Conservation (phyloP, 331 rosid genomes). For the Cydonia oblonga region DNA sequence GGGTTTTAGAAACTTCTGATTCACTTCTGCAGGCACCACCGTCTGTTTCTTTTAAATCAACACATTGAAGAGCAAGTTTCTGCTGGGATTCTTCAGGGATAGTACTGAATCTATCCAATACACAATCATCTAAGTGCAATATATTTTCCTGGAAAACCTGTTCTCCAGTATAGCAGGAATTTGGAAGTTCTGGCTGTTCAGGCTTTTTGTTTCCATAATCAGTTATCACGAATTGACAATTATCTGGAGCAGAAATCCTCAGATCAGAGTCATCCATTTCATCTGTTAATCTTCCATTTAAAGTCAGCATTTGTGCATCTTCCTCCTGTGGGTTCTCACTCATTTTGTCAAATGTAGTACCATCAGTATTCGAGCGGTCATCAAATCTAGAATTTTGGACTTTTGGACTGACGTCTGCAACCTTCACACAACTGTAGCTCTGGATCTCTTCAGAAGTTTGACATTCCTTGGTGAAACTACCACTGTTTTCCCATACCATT, state of each 20-base stretch:
- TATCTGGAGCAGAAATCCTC: conserved; percentile 17
- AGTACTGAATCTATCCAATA: neutral
- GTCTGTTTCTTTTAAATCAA: neutral
- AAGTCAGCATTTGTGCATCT: conserved; percentile 20
- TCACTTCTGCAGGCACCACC: conserved; percentile 10
- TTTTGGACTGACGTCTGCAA: conserved; percentile 19
- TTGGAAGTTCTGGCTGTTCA: conserved; percentile 13
- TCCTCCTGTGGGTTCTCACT: conserved; percentile 4
- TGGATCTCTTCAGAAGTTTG: conserved; percentile 21
- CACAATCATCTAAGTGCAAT: neutral
- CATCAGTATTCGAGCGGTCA: conserved; percentile 14
- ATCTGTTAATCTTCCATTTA: conserved; percentile 9
- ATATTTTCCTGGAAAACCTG: conserved; percentile 11
- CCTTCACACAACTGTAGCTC: conserved; percentile 13
- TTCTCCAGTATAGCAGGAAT: conserved; percentile 7
- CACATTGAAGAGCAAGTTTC: neutral
- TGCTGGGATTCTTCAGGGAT: neutral
- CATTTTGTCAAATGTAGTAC: conserved; percentile 10
- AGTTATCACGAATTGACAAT: conserved; percentile 11
- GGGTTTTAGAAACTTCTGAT: neutral
- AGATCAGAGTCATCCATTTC: conserved; percentile 13
- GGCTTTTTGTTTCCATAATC: neutral
- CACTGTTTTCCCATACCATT: conserved; percentile 13
- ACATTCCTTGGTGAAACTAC: conserved; percentile 8
- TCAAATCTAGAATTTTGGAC: conserved; percentile 5